Percentiles rank a stretch among this genome's conserved stretches.
Conservation (phyloP, 441 rosid species). For the Erysimum pusillum region DNA sequence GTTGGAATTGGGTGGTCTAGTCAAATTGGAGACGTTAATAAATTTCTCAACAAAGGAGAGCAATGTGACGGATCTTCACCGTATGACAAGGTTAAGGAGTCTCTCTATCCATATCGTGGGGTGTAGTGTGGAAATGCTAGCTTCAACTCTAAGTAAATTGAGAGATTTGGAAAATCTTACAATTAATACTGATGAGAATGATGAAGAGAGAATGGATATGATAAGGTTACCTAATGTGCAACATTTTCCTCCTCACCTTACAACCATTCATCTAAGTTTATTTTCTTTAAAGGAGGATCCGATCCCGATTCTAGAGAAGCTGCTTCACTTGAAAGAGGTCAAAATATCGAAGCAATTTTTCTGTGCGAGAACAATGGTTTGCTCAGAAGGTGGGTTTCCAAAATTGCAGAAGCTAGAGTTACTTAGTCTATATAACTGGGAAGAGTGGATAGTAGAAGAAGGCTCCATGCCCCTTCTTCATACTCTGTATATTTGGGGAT, state of each 20-base stretch:
- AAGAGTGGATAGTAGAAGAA: conserved; percentile 46
- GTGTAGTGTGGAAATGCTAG: neutral
- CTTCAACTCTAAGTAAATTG: neutral
- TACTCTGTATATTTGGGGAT: neutral
- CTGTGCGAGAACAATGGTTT: conserved; percentile 16
- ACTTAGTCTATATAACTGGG: too few relatives aligned
- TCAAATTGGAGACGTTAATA: neutral
- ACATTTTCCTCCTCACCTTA: neutral
- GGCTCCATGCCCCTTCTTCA: conserved; percentile 43
- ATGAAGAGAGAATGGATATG: too few relatives aligned
- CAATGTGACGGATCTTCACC: neutral
- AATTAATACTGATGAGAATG: neutral
- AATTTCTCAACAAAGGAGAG: neutral
- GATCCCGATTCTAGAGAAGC: conserved; percentile 14
- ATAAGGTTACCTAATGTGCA: neutral
- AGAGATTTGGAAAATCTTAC: neutral
- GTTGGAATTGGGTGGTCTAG: neutral
- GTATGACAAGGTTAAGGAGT: neutral
- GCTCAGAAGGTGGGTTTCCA: neutral
- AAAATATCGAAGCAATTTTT: neutral
- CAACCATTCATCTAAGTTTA: neutral
- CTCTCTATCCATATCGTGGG: neutral
- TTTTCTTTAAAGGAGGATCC: conserved; percentile 17
- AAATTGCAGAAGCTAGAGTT: too few relatives aligned
- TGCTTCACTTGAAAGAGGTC: neutral